Evolutionary conservation across 768 basidiomycete genomes (phyloP).

Genomic region (Amanita rubescens): DNA sequence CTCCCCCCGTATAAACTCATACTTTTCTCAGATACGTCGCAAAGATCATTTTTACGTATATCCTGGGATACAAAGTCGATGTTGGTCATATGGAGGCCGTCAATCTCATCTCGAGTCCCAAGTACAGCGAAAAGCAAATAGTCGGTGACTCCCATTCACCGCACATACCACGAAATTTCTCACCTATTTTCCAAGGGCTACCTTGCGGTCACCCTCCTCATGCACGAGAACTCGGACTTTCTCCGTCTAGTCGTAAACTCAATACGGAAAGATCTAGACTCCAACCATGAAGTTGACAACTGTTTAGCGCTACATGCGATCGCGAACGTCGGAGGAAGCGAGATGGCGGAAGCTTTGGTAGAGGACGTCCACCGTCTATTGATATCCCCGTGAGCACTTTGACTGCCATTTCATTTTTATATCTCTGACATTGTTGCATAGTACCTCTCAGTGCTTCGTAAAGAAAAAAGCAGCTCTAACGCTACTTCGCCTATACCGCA

Average conservation of each 20-base stretch:
- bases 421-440: conserved; percentile 25
- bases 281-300: conserved; percentile 90
- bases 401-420: neutral
- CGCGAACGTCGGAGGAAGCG: conserved; percentile 94
- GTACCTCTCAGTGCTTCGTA: conserved; percentile 91
- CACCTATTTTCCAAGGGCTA: conserved; percentile 62
- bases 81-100: conserved; percentile 99
- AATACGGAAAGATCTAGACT: conserved; percentile 94
- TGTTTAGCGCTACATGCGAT: conserved; percentile 97
- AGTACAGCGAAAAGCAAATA: conserved; percentile 99
- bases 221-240: conserved; percentile 99
- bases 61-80: conserved; percentile 97
- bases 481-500: conserved; percentile 85
- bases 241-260: conserved; percentile 96
- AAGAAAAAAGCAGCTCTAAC: conserved; percentile 99
- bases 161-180: conserved; percentile 3
- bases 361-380: conserved; percentile 92
- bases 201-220: conserved; percentile 90
- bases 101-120: conserved; percentile 90
- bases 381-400: conserved; percentile 76
- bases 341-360: conserved; percentile 94
- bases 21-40: conserved; percentile 73
- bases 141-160: conserved; percentile 38
- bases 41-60: conserved; percentile 99
- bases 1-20: neutral